Evolutionary conservation across 139 green algal genomes (phyloP), one percentile per base, ranked within the genome.

Genomic region (Coelastrella sp.): DNA sequence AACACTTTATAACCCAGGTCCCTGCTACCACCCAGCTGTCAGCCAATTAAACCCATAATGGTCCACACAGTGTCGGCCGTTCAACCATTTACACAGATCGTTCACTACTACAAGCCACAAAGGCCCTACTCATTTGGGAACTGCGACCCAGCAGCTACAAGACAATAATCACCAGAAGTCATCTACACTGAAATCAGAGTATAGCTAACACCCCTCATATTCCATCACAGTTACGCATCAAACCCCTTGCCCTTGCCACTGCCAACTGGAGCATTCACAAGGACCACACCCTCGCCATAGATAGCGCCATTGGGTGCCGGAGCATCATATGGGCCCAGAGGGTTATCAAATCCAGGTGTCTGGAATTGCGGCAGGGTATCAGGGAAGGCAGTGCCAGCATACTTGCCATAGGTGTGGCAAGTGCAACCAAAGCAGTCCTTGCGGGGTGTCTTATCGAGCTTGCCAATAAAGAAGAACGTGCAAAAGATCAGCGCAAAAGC

Each of bases 401-500:
- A 90, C 56, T 80, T 80, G 56, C 68, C 32, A 8, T 47, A 4
- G 4, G 87, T 91, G 87, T 91, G 87, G 66, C 78, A 86, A 56
- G 87, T 82, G 87, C 87, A 91, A 78, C 87, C 87, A 74, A 65
- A 91, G 78, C 87, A 91, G 66, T 91, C 87, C 59, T 77, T 86
- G n/a, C 87, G 87, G 3, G 87, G 78, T 32, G 71, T 66, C 10
- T 59, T 17, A 65, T 91, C 87, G 8, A 91, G 57, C 57, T 86
- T 91, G 87, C 66, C 78, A 3, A 91, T 91, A 65, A 74, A 91
- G 61, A 81, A 87, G n/a, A 80, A 91, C 64, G 78, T 81, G 65
- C 65, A 80, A 10, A 91, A 32, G 64, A 91, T 90, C 23, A 90
- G 85, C 22, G 73, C 73, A 76, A 84, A 76, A 0, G 85, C 85